A percentile compares a stretch with the other conserved stretches of the same genome.
Evolutionary conservation across 1,284 basidiomycete species (phyloP).

Genomic region (Coniophora puteana): DNA sequence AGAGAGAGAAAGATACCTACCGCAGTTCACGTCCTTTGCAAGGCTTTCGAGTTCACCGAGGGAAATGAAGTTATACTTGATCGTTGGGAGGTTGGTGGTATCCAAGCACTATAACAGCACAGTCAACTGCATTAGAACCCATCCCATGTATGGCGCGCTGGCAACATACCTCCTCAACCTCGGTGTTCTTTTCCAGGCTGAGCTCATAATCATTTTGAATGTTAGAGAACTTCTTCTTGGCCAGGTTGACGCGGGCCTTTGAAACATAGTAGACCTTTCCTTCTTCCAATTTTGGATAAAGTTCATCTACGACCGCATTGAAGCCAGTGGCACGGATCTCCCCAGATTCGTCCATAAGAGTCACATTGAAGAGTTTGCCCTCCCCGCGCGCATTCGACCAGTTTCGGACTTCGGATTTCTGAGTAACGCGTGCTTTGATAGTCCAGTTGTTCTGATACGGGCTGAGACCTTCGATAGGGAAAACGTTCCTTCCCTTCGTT

Average conservation of each 20-base stretch:
- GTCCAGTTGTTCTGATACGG: conserved; percentile 99
- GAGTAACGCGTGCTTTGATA: conserved; percentile 92
- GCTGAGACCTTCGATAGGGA: conserved; percentile 92
- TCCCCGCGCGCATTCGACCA: conserved; percentile 93
- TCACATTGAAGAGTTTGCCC: conserved; percentile 93
- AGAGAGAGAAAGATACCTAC: conserved; percentile 39
- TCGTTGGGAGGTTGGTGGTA: conserved; percentile 66
- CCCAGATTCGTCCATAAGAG: conserved; percentile 92
- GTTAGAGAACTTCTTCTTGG: conserved; percentile 97
- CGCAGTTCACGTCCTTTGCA: conserved; percentile 76
- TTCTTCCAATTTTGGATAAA: conserved; percentile 85
- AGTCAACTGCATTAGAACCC: conserved; percentile 5
- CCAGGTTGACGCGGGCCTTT: conserved; percentile 88
- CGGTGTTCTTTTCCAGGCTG: conserved; percentile 79
- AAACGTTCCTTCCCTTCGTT: conserved; percentile 43
- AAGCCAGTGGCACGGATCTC: conserved; percentile 93
- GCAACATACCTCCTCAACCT: conserved; percentile 69
- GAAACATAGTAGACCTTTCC: conserved; percentile 93
- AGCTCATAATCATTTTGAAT: conserved; percentile 95
- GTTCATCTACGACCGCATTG: conserved; percentile 82
- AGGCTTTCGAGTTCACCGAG: conserved; percentile 62
- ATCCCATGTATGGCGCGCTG: conserved; percentile 1
- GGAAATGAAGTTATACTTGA: conserved; percentile 83
- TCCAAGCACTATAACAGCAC: conserved; percentile 66
- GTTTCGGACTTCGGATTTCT: conserved; percentile 86